phyloP scores from a whole-genome alignment of 129 eudicot genomes.

The Rutidosis leptorrhynchoides region DNA sequence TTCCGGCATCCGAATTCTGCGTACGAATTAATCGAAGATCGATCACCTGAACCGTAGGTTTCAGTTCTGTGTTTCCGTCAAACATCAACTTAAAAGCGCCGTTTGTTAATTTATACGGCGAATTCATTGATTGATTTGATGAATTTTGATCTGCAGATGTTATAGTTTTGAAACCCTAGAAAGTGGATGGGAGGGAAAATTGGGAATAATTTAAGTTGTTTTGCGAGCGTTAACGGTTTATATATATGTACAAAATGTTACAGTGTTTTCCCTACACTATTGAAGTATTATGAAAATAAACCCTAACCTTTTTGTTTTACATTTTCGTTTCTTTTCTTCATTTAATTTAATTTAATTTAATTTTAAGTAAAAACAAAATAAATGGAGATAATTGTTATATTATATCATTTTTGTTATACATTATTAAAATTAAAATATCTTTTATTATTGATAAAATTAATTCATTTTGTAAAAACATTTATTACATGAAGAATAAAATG shows the following conservation, averaged over 20 bases:
- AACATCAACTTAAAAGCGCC: constrained; percentile 36
- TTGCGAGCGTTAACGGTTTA: constrained; percentile 18
- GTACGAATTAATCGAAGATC: constrained; percentile 42
- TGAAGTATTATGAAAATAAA: background rate
- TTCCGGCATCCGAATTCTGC: constrained; percentile 8
- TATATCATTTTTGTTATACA: too few relatives aligned
- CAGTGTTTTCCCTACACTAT: constrained; percentile 13
- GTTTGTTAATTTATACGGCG: constrained; percentile 34
- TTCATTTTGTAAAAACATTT: too few relatives aligned
- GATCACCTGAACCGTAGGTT: constrained; percentile 61
- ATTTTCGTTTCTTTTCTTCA: background rate
- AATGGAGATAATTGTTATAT: too few relatives aligned
- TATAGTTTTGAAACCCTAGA: constrained; percentile 37
- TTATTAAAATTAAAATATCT: too few relatives aligned
- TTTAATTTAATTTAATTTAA: too few relatives aligned
- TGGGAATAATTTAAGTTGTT: background rate
- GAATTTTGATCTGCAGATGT: background rate
- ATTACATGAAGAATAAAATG: too few relatives aligned
- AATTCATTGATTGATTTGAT: constrained; percentile 29
- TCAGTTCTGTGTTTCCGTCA: constrained; percentile 9
- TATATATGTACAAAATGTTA: background rate
- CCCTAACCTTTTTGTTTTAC: background rate
- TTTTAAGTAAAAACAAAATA: background rate
- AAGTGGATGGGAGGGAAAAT: constrained; percentile 17
- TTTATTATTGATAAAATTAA: too few relatives aligned